phyloP scores from a whole-genome alignment of 768 basidiomycete species.

The Lactarius indigo region DNA sequence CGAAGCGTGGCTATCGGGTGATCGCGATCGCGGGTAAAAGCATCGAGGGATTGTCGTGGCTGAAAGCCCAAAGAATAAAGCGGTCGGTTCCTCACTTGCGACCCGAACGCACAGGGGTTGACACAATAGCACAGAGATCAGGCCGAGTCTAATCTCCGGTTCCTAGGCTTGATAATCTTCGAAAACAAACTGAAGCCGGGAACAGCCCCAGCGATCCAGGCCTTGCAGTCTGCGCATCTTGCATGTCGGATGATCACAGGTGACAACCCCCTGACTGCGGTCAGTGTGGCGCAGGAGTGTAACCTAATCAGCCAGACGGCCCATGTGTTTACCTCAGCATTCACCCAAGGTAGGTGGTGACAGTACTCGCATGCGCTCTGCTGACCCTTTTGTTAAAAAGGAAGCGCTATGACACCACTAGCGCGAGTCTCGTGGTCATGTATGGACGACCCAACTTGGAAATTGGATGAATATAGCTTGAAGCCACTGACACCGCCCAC shows the following conservation, averaged over 20 bases:
- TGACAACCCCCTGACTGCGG: conserved; percentile 93
- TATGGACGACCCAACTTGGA: conserved; percentile 83
- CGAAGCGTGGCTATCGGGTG: conserved; percentile 92
- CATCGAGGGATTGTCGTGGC: conserved; percentile 90
- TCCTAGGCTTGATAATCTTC: conserved; percentile 94
- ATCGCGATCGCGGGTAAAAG: conserved; percentile 98
- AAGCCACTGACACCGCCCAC: conserved; percentile 71
- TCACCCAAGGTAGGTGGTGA: conserved; percentile 56
- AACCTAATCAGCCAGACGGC: conserved; percentile 82
- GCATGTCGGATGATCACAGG: conserved; percentile 98
- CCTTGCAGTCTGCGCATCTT: conserved; percentile 82
- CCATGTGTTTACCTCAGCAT: conserved; percentile 82
- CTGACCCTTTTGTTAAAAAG: conserved; percentile 33
- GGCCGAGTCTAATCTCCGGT: conserved; percentile 85
- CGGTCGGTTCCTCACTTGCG: conserved; percentile 44
- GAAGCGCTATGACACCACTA: conserved; percentile 46
- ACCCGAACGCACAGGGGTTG: conserved; percentile 7
- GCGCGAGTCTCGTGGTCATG: conserved; percentile 86
- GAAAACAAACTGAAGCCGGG: conserved; percentile 96
- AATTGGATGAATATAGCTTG: conserved; percentile 84
- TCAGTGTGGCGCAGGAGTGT: conserved; percentile 95
- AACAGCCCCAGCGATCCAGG: conserved; percentile 86
- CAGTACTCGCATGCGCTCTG: neutral
- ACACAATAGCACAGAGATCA: conserved; percentile 65
- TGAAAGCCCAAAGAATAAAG: conserved; percentile 95